phyloP scores from a whole-genome alignment of 2,329 filamentous ascomycete species.

The Zymoseptoria passerinii region DNA sequence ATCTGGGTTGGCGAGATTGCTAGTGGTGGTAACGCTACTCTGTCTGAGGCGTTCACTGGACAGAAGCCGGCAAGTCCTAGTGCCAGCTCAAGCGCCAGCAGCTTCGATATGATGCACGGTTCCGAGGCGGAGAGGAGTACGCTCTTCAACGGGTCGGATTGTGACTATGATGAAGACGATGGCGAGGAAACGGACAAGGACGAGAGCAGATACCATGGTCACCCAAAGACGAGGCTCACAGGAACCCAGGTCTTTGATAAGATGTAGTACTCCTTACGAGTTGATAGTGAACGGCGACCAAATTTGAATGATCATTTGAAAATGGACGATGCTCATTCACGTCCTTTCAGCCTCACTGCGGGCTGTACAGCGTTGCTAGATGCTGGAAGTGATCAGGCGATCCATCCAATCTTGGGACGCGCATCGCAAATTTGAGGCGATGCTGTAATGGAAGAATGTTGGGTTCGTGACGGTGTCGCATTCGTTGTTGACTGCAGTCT shows the following conservation, averaged over 20 bases:
- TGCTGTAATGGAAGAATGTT: background rate
- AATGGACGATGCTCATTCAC: background rate
- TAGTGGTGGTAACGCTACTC: constrained; percentile 1
- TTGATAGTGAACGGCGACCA: background rate
- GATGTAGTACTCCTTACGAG: constrained; percentile 21
- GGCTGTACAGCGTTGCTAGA: background rate
- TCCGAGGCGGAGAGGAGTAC: constrained; percentile 35
- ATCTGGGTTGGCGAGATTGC: constrained; percentile 28
- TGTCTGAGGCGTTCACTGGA: constrained; percentile 23
- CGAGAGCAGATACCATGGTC: constrained; percentile 20
- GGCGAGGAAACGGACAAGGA: constrained; percentile 16
- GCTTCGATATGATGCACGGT: constrained; percentile 40
- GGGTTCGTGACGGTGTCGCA: background rate
- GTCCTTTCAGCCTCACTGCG: background rate
- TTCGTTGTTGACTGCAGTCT: background rate
- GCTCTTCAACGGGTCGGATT: constrained; percentile 16
- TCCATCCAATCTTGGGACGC: background rate
- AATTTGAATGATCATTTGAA: background rate
- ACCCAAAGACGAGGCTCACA: constrained; percentile 18
- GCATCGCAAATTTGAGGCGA: background rate
- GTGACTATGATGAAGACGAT: constrained; percentile 17
- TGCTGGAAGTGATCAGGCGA: background rate
- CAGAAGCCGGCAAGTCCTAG: constrained; percentile 22
- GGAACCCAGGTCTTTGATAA: constrained; percentile 32
- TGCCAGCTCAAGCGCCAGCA: constrained; percentile 28